Conservation (phyloP, 768 basidiomycete genomes). For the Butyriboletus loyo region DNA sequence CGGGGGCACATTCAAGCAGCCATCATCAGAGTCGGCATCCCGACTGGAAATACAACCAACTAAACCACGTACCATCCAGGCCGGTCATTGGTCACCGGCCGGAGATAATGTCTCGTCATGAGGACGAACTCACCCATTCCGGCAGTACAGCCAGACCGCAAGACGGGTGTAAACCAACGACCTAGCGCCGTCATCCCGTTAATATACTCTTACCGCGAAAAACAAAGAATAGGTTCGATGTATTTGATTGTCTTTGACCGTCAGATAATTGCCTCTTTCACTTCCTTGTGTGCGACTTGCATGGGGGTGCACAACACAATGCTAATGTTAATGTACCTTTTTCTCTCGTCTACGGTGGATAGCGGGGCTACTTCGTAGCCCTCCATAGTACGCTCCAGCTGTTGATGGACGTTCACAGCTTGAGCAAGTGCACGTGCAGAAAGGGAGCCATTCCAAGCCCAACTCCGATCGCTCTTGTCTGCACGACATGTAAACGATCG, state of each 20-base stretch:
- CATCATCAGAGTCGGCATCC: neutral
- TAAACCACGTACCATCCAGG: slow-evolving; percentile 77
- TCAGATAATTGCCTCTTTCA: slow-evolving; percentile 82
- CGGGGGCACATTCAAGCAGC: slow-evolving; percentile 55
- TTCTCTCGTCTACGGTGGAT: slow-evolving; percentile 63
- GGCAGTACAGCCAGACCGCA: slow-evolving; percentile 85
- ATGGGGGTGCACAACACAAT: slow-evolving; percentile 92
- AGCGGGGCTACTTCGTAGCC: slow-evolving; percentile 77
- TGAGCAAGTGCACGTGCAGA: slow-evolving; percentile 79
- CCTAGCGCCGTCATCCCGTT: slow-evolving; percentile 2
- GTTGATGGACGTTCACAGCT: slow-evolving; percentile 90
- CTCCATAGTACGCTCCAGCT: slow-evolving; percentile 90
- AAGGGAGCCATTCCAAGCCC: slow-evolving; percentile 90
- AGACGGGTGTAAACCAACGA: slow-evolving; percentile 58
- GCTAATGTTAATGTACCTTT: slow-evolving; percentile 75
- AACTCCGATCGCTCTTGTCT: slow-evolving; percentile 79
- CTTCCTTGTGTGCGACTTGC: slow-evolving; percentile 95
- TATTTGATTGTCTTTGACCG: slow-evolving; percentile 94
- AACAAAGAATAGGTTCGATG: slow-evolving; percentile 14
- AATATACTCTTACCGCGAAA: neutral
- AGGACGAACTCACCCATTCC: slow-evolving; percentile 95
- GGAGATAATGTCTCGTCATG: slow-evolving; percentile 84
- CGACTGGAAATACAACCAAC: neutral
- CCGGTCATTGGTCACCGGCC: slow-evolving; percentile 84
- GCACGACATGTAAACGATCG: neutral